Percentiles rank a stretch among this genome's conserved stretches.
phyloP scores from a whole-genome alignment of 2,329 filamentous ascomycete genomes.

The Calonectria pteridis region DNA sequence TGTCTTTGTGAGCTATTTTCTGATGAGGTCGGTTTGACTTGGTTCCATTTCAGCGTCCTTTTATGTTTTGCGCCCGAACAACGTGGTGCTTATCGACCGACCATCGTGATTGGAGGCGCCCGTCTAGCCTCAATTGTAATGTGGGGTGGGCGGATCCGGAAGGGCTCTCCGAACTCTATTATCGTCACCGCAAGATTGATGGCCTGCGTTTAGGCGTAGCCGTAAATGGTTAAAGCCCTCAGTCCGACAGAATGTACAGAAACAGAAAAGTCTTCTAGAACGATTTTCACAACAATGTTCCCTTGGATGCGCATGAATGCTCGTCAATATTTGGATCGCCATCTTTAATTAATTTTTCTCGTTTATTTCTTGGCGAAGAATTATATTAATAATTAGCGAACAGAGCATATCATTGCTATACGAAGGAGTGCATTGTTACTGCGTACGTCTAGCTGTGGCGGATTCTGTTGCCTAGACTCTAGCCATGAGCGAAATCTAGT shows the following conservation, averaged over 20 bases:
- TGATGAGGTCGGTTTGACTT: neutral
- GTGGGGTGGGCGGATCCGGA: neutral
- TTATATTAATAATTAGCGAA: neutral
- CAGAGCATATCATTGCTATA: too few relatives aligned
- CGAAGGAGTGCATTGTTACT: neutral
- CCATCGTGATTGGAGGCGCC: neutral
- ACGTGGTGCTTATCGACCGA: neutral
- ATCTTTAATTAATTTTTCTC: neutral
- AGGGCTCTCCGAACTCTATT: slow-evolving; percentile 1
- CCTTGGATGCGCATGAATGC: neutral
- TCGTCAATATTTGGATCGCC: neutral
- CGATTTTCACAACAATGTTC: neutral
- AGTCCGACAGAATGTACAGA: neutral
- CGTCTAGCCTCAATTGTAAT: neutral
- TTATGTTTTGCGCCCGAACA: neutral
- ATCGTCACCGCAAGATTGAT: neutral
- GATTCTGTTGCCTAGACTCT: neutral
- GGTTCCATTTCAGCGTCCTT: neutral
- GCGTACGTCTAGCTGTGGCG: neutral
- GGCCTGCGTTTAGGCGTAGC: neutral
- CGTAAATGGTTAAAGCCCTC: neutral
- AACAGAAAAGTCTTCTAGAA: neutral
- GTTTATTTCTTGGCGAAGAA: neutral
- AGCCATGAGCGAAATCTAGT: neutral
- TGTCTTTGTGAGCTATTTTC: neutral